phyloP scores from a whole-genome alignment of 148 eudicot species.

The Chenopodium quinoa region DNA sequence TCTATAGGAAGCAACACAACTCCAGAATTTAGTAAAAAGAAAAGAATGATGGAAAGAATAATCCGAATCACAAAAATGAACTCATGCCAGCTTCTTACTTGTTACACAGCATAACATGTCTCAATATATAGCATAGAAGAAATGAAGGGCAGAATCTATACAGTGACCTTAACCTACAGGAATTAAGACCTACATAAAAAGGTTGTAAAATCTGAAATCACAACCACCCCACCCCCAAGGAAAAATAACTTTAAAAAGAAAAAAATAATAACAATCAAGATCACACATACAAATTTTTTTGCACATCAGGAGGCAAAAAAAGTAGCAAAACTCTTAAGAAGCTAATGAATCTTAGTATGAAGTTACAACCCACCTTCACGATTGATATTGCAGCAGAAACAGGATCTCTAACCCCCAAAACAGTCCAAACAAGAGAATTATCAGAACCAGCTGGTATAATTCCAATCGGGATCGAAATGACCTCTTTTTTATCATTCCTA shows the following conservation, averaged over 20 bases:
- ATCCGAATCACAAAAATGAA: too few species aligned
- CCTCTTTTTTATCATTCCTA: slow-evolving; percentile 88
- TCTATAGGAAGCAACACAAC: neutral
- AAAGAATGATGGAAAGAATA: too few species aligned
- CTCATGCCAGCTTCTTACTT: too few species aligned
- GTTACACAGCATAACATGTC: too few species aligned
- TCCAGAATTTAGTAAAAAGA: too few species aligned
- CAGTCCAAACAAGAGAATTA: slow-evolving; percentile 98
- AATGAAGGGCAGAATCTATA: too few species aligned
- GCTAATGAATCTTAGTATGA: slow-evolving; percentile 1
- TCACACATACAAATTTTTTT: neutral
- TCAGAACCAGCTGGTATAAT: slow-evolving; percentile 99
- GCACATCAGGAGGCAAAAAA: neutral
- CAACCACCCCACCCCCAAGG: neutral
- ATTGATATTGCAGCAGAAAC: slow-evolving; percentile 92
- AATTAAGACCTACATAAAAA: neutral
- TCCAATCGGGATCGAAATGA: slow-evolving; percentile 90
- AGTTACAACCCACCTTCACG: slow-evolving; percentile 61
- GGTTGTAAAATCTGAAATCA: neutral
- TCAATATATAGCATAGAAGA: too few species aligned
- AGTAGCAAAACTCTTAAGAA: slow-evolving; percentile 5
- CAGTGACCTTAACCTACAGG: neutral
- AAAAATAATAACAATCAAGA: neutral
- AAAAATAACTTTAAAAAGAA: neutral
- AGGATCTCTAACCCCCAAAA: slow-evolving; percentile 96